Base-by-base conservation (phyloP, 331 rosid genomes). In the Dryas integrifolia region DNA sequence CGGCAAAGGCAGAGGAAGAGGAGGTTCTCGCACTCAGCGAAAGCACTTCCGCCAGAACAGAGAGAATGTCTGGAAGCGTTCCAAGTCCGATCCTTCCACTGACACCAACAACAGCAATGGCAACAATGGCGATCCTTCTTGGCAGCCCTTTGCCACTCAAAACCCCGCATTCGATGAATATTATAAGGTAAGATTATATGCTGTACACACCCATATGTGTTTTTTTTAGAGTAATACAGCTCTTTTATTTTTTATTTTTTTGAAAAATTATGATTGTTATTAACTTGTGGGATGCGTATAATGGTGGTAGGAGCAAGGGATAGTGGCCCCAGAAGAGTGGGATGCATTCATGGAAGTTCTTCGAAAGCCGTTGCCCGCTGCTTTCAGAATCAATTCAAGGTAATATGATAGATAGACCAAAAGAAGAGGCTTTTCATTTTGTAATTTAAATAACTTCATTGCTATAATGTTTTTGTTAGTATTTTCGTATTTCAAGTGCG, bases 1-100 rank as follows among this genome's bases (percentile, higher is more conserved):
- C 75, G 85, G 88, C 65, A 75, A 78, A 46, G 85, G 91, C 39
- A 75, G 88, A 71, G 82, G 88, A 71, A 79, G 92, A 18, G 91
- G 98, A 0, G 80, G 91, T 55, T 60, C 96, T 69, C 98, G 98
- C 43, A 88, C 99, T 48, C 99, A 92, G 74, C 41, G 99, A 63
- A 88, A 78, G 72, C 98, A 95, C 63, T 95, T 95, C 82, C 92
- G 88, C 5, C 85, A 92, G 79, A 76, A n/a, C 88, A 83, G 97
- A 88, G 98, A 95, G 67, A 92, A 95, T 71, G 92, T 88, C 4
- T 95, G 99, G 98, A 95, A 95, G 83, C 96, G 93, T 70, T 74
- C 92, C 3, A 95, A 83, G 79, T 68, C 92, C 6, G 96, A 88
- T 82, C 82, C 86, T 48, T 58, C 88, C 52, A 62, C 89, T 5